Conservation (phyloP, 2,329 filamentous ascomycete genomes). For the Fusarium graminum region DNA sequence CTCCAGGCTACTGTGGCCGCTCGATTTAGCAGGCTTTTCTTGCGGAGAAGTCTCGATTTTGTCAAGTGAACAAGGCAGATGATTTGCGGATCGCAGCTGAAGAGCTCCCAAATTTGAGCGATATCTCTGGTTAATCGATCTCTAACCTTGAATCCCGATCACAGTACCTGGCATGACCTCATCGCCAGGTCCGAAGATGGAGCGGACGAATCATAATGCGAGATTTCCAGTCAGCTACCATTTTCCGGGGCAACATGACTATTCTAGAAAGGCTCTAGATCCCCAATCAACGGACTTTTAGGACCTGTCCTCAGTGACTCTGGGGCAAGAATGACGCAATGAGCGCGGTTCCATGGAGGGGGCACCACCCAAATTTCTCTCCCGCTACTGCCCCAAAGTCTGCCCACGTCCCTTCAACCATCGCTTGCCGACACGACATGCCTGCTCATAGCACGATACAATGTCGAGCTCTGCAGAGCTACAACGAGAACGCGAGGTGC, state of each 20-base stretch:
- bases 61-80: neutral
- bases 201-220: slow-evolving; percentile 1
- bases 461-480: slow-evolving; percentile 48
- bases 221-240: neutral
- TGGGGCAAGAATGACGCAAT: slow-evolving; percentile 37
- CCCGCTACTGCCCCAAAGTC: slow-evolving; percentile 1
- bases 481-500: slow-evolving; percentile 53
- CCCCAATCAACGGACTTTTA: neutral
- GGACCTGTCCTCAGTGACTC: slow-evolving; percentile 18
- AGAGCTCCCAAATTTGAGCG: slow-evolving; percentile 8
- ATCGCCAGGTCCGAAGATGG: slow-evolving; percentile 8
- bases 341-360: slow-evolving; percentile 7
- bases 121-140: slow-evolving; percentile 19
- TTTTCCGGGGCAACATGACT: slow-evolving; percentile 6
- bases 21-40: neutral
- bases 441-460: slow-evolving; percentile 17
- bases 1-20: neutral
- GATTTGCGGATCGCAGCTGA: slow-evolving; percentile 2
- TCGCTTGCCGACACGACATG: slow-evolving; percentile 24
- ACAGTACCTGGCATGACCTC: slow-evolving; percentile 21
- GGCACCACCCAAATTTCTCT: slow-evolving; percentile 18
- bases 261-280: slow-evolving; percentile 29
- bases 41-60: neutral
- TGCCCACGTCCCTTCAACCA: neutral
- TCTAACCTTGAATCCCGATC: slow-evolving; percentile 14